phyloP scores from a whole-genome alignment of 148 eudicot genomes.

The Pouteria glomerata region DNA sequence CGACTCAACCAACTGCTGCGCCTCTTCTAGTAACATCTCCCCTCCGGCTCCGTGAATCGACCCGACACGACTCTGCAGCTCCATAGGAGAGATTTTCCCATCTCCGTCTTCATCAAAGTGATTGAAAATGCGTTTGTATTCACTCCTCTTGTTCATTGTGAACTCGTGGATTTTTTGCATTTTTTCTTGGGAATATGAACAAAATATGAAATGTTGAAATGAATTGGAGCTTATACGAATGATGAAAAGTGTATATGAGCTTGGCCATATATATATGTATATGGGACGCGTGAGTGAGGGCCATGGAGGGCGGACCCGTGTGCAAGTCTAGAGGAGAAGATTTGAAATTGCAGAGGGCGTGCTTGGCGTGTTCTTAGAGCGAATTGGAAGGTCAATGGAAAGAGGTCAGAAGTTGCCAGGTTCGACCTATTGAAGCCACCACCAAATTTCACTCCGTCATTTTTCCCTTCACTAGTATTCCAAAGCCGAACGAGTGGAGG shows the following conservation, averaged over 20 bases:
- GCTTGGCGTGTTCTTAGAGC: too few species aligned
- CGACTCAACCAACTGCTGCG: background rate
- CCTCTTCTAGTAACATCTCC: background rate
- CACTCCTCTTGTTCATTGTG: background rate
- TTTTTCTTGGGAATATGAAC: too few species aligned
- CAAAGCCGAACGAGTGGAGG: too few species aligned
- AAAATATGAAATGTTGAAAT: background rate
- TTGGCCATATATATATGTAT: too few species aligned
- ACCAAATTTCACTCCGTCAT: too few species aligned
- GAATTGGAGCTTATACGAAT: background rate
- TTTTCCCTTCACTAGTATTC: too few species aligned
- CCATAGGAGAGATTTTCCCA: background rate
- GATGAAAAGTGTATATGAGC: background rate
- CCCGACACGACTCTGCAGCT: background rate
- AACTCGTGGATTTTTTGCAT: background rate
- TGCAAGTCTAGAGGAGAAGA: background rate
- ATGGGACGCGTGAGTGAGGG: background rate
- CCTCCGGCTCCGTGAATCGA: background rate
- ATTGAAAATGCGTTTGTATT: background rate
- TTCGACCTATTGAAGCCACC: too few species aligned
- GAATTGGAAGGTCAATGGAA: background rate
- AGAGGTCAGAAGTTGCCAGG: background rate
- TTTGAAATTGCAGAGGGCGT: background rate
- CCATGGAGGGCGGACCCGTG: background rate
- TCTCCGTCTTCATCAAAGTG: background rate